These are phyloP conservation scores for Moricandia arvensis DNA, from an alignment of 345 rosid genomes.

Conservation along the genomic window DNA sequence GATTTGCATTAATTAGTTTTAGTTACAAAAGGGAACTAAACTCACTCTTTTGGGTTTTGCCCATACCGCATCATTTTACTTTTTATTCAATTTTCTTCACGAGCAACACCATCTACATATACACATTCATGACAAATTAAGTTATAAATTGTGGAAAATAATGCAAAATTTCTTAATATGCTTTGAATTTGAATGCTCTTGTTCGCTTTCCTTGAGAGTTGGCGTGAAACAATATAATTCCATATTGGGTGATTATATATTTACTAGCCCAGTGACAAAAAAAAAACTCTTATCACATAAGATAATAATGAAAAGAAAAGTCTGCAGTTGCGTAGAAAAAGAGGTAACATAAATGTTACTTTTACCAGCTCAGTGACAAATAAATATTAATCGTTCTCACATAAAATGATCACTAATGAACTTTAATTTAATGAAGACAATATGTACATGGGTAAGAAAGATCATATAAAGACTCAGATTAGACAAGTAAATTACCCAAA, in stretches of 20 bases:
- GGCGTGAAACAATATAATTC: neutral
- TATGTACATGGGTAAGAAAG: neutral
- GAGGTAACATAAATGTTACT: constrained; percentile 14
- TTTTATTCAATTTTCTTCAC: constrained; percentile 6
- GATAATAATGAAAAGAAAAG: neutral
- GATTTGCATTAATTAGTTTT: constrained; percentile 17
- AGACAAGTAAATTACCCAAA: constrained; percentile 15
- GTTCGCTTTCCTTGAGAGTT: neutral
- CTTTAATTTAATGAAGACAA: neutral
- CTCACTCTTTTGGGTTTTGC: constrained; percentile 10
- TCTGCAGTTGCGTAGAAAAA: constrained; percentile 3
- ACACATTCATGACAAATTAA: constrained; percentile 12
- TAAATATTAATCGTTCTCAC: neutral
- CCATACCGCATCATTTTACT: constrained; percentile 19
- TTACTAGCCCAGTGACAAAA: constrained; percentile 22
- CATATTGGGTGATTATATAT: neutral
- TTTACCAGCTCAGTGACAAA: constrained; percentile 31
- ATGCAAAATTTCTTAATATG: neutral
- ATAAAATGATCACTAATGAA: constrained; percentile 3
- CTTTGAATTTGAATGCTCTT: neutral
- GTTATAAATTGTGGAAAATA: constrained; percentile 5
- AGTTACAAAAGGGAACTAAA: neutral
- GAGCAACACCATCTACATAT: constrained; percentile 4
- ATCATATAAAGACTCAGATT: neutral
- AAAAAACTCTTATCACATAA: neutral